Evolutionary conservation across 495 filamentous ascomycete species (phyloP).

Genomic region (Aspergillus saccharolyticus): DNA sequence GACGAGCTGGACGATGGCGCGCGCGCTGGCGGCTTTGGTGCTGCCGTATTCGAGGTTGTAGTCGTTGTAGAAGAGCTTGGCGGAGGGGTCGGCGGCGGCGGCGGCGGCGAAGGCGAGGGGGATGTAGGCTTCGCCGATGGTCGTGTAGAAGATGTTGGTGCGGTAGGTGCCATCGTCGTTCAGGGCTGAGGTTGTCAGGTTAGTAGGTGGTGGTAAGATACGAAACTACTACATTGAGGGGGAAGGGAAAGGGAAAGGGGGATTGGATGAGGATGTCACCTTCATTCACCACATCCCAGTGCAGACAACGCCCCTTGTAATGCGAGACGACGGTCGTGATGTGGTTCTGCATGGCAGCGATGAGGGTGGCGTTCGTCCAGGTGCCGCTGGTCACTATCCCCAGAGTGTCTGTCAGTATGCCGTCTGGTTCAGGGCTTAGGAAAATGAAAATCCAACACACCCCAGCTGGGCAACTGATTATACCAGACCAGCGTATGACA

Average conservation of each 20-base stretch:
- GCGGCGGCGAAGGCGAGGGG: conserved; percentile 46
- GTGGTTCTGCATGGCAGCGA: conserved; percentile 47
- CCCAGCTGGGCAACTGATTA: conserved; percentile 55
- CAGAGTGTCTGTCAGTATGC: conserved; percentile 5
- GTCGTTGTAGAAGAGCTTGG: conserved; percentile 63
- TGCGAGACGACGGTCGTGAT: conserved; percentile 49
- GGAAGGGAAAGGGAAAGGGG: no score
- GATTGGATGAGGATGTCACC: no score
- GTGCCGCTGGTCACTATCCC: conserved; percentile 44
- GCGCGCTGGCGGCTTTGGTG: conserved; percentile 42
- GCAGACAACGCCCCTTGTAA: conserved; percentile 50
- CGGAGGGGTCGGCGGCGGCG: conserved; percentile 40
- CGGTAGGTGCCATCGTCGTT: conserved; percentile 46
- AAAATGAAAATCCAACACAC: conserved; percentile 19
- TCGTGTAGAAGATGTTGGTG: conserved; percentile 35
- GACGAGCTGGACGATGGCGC: conserved; percentile 49
- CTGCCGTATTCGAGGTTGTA: conserved; percentile 60
- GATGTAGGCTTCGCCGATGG: conserved; percentile 41
- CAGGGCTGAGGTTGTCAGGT: conserved; percentile 20
- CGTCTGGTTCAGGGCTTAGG: background rate
- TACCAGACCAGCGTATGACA: conserved; percentile 50
- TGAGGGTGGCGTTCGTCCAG: conserved; percentile 50
- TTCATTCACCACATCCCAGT: conserved; percentile 43
- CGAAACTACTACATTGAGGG: no score
- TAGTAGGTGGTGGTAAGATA: background rate